Base-by-base conservation (phyloP, 352 stramenopile genomes). In the Halophytophthora polymorphica region DNA sequence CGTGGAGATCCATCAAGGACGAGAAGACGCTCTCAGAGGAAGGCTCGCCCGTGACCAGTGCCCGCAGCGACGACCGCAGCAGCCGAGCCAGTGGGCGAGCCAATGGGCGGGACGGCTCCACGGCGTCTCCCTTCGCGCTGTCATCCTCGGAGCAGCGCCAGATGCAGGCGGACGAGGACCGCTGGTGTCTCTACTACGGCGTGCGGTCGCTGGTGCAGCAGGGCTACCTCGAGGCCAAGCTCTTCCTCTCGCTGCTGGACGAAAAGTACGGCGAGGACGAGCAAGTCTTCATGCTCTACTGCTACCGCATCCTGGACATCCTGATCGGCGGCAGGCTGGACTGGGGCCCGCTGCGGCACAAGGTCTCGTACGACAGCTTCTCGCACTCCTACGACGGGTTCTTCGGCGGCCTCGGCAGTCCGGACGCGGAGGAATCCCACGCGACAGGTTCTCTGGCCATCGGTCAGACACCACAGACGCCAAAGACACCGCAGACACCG, bases 171-270 rank as follows among this genome's bases (percentile, higher is more conserved):
- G 87, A 97, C 45, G 88, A 97, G 58, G 80, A 95, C 35, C 73
- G 91, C 0, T 98, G 93, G 93, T 93, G 85, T 28, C 49, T 98
- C 19, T 98, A 98, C 59, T 98, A 97, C 46, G 92, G 92, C 0
- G 82, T 95, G 25, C 96, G 96, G 48, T 58, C 70, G 0, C 56
- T 93, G 2, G 73, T 98, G 0, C 71, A 86, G 13, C 75, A 93
- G 50, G 88, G 93, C 10, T 92, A 87, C 25, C 44, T 93, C 23
- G 93, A 98, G 36, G 89, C 90, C 0, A 93, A 91, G 43, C 58
- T 98, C 0, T 98, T 98, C 41, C 71, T 96, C 17, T 93, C 83
- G 2, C 69, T 98, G 14, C 69, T 98, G 0, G 92, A 97, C 42
- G 90, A 98, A 50, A 96, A 90, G 33, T 89, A 96, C 45, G 90